Evolutionary conservation across 331 rosid species (phyloP), one percentile per base, ranked within the genome.

Genomic region (Quercus phellos): DNA sequence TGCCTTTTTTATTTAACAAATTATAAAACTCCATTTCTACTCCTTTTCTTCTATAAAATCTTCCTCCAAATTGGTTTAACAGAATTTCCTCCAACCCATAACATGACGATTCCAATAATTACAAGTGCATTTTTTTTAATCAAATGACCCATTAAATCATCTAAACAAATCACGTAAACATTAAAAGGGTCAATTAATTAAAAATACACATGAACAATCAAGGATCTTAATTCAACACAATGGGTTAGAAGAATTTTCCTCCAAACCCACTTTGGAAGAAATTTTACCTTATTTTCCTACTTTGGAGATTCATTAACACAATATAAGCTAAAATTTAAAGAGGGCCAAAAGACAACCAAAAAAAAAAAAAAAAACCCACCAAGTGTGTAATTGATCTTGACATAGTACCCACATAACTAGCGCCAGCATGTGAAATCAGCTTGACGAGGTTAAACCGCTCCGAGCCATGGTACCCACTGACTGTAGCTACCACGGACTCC

Each of bases 401-500:
- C 94, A 92, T 84, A 0, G 75, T 1, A 3, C 99, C 99, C 29
- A 94, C 93, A 43, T 82, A 92, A 72, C 77, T 87, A 2, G 90
- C 99, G 4, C 99, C 99, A 17, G 90, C 77, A 13, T 59, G 76
- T 26, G 90, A 61, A 29, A 94, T 92, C 70, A 94, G 84, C 90
- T 90, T 89, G 80, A 92, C 88, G 72, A 94, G 94, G 68, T 91
- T 83, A 84, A 80, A 83, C 27, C 96, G 86, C 59, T 92, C 93
- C 2, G 74, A 54, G 51, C 92, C 98, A 58, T 83, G 90, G 84
- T 94, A 94, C 16, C 99, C 98, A 26, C 91, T 92, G 2, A 89
- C 97, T 2, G 96, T 89, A 7, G 90, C 98, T 55, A 94, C 92
- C 77, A 90, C 98, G 4, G 82, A 80, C 42, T 94, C 90, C 98